Evolutionary conservation across 2,329 filamentous ascomycete genomes (phyloP), one percentile per base, ranked within the genome.

Genomic region (Nothomitra cinnamomea): DNA sequence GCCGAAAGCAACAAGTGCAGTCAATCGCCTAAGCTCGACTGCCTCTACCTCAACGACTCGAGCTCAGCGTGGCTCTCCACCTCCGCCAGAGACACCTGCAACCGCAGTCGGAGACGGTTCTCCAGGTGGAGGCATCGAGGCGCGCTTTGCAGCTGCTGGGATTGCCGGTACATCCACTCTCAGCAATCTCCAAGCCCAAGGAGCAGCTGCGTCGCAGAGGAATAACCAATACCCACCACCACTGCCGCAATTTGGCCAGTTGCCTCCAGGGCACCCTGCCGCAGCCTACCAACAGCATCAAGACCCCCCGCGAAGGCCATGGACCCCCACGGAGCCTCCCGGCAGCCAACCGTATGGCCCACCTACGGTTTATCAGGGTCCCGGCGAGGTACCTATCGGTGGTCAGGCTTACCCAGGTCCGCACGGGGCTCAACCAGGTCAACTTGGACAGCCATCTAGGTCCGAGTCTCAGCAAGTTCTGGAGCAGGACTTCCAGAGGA

Each of bases 241-340:
- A 5, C 64, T 66, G 42, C 64, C 67, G 50, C 65, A 65, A 25
- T 64, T 64, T 65, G 77, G 75, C 21, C 43, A 47, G n/a, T 15
- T 47, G 25, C 21, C 43, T 13, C 43, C 21, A 47, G 71, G 74
- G 36, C 71, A 74, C 53, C 69, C 70, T 54, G 70, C 68, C 67
- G 52, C 63, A 64, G 42, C 59, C 41, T 59, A 62, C 38, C 65
- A 56, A 54, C 66, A 61, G 54, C 60, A 64, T 55, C 61, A 63
- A 49, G 45, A 49, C 22, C 45, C 66, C 32, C 64, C 69, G 38
- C 64, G 74, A 24, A 77, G 90, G 49, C 89, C 89, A 28, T 96
- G 90, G 92, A 96, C 90, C 8, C 92, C 92, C 0, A 96, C 92
- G 2, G 92, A 98, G 65, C 77, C 82, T 55, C 88, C 89, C 1